Evolutionary conservation across 2,329 filamentous ascomycete species (phyloP).

Genomic region (Drechslerella coelobrocha): DNA sequence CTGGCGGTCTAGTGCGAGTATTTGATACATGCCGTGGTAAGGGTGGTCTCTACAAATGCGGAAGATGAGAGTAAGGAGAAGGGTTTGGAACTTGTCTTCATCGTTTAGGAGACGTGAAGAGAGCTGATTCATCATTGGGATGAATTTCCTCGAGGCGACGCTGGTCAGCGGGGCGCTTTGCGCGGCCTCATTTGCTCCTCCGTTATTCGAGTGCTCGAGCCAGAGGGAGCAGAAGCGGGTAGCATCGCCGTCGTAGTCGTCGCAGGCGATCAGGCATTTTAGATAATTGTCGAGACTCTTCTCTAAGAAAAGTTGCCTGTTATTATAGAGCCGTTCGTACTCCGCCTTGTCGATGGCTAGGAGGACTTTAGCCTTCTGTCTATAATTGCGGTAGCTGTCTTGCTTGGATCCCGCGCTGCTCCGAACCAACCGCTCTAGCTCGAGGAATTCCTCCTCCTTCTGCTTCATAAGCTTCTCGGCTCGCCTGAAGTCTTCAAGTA

Average conservation of each 20-base stretch:
- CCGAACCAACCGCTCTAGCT: constrained; percentile 70
- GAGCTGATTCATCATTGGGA: constrained; percentile 90
- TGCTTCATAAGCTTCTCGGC: constrained; percentile 79
- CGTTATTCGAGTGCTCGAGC: constrained; percentile 82
- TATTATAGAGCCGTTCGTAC: constrained; percentile 77
- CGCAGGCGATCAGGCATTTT: constrained; percentile 80
- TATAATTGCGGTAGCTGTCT: constrained; percentile 66
- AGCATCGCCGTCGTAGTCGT: constrained; percentile 86
- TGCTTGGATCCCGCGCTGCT: constrained; percentile 56
- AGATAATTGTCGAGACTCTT: constrained; percentile 93
- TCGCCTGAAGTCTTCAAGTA: constrained; percentile 81
- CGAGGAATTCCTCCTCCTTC: constrained; percentile 79
- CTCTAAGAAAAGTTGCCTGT: constrained; percentile 80
- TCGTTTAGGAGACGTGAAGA: constrained; percentile 86
- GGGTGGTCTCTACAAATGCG: constrained; percentile 92
- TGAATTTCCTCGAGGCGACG: constrained; percentile 91
- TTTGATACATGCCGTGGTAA: constrained; percentile 96
- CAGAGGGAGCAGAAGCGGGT: constrained; percentile 92
- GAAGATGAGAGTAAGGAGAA: constrained; percentile 75
- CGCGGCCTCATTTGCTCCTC: constrained; percentile 78
- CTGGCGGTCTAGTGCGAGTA: constrained; percentile 72
- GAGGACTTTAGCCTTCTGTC: constrained; percentile 81
- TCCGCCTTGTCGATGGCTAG: constrained; percentile 89
- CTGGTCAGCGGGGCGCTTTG: constrained; percentile 69
- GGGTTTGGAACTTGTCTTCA: constrained; percentile 73